phyloP scores from a whole-genome alignment of 2,329 filamentous ascomycete species.

The Diaporthe batatas region DNA sequence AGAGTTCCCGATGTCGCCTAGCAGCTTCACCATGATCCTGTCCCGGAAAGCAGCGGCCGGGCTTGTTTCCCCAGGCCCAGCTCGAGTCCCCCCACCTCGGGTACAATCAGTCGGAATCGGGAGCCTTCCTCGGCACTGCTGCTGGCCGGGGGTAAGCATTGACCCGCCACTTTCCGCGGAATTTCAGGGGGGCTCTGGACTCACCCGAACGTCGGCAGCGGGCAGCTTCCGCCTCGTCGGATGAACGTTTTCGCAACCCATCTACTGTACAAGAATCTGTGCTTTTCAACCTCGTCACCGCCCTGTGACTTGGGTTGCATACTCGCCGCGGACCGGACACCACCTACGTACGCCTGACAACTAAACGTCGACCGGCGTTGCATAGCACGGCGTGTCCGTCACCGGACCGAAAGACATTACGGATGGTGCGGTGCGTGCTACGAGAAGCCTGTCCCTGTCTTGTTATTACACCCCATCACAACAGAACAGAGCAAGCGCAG shows the following conservation, averaged over 20 bases:
- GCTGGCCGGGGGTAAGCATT: slow-evolving; percentile 35
- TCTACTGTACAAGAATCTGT: not conserved
- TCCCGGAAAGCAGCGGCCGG: slow-evolving; percentile 32
- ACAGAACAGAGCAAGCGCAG: not conserved
- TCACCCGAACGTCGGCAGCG: slow-evolving; percentile 18
- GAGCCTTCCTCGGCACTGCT: slow-evolving; percentile 36
- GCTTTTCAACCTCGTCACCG: not conserved
- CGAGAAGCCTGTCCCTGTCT: slow-evolving; percentile 3
- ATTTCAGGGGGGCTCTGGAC: slow-evolving; percentile 17
- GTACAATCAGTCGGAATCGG: slow-evolving; percentile 25
- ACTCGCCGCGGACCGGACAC: not conserved
- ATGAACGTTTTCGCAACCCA: slow-evolving; percentile 37
- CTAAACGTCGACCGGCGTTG: not conserved
- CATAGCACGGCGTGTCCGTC: not conserved
- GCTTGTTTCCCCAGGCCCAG: slow-evolving; percentile 4
- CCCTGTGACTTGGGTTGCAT: not conserved
- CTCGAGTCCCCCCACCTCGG: slow-evolving; percentile 24
- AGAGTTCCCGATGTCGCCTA: slow-evolving; percentile 33
- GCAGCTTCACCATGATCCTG: slow-evolving; percentile 22
- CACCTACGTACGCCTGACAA: not conserved
- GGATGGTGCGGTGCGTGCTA: not conserved
- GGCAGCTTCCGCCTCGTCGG: slow-evolving; percentile 25
- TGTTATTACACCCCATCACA: slow-evolving; percentile 22
- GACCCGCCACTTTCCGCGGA: slow-evolving; percentile 37
- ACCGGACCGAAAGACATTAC: no score